Conservation (phyloP, 345 rosid species). For the Eucalyptus regnans region DNA sequence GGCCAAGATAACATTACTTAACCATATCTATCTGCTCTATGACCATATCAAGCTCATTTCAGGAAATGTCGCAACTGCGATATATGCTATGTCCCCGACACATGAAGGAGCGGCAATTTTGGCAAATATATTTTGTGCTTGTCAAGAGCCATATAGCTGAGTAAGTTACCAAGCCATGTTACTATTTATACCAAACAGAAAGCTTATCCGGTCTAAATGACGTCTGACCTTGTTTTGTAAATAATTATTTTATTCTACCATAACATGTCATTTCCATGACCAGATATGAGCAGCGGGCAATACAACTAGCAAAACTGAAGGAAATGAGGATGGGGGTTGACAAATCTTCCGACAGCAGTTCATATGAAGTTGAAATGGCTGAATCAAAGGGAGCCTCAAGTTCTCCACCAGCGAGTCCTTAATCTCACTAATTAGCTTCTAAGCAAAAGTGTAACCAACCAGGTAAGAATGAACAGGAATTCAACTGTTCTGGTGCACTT, state of each 20-base stretch:
- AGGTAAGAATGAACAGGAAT: background rate
- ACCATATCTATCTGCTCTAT: background rate
- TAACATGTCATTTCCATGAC: background rate
- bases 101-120: slow-evolving; percentile 73
- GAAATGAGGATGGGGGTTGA: slow-evolving; percentile 13
- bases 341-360: slow-evolving; percentile 4
- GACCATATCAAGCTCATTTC: background rate
- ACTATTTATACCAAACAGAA: background rate
- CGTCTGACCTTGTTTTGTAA: background rate
- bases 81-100: slow-evolving; percentile 64
- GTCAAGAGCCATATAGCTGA: slow-evolving; percentile 54
- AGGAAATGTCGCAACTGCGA: slow-evolving; percentile 85
- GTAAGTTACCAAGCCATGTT: slow-evolving; percentile 13
- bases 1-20: background rate
- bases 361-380: slow-evolving; percentile 53
- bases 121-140: slow-evolving; percentile 75
- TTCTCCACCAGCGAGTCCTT: slow-evolving; percentile 14
- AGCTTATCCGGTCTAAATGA: background rate
- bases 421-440: background rate
- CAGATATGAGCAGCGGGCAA: slow-evolving; percentile 47
- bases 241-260: background rate
- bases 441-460: background rate
- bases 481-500: background rate
- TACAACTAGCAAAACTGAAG: slow-evolving; percentile 25
- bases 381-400: slow-evolving; percentile 19